Evolutionary conservation across 768 basidiomycete genomes (phyloP).

Genomic region (Suillus luteus): DNA sequence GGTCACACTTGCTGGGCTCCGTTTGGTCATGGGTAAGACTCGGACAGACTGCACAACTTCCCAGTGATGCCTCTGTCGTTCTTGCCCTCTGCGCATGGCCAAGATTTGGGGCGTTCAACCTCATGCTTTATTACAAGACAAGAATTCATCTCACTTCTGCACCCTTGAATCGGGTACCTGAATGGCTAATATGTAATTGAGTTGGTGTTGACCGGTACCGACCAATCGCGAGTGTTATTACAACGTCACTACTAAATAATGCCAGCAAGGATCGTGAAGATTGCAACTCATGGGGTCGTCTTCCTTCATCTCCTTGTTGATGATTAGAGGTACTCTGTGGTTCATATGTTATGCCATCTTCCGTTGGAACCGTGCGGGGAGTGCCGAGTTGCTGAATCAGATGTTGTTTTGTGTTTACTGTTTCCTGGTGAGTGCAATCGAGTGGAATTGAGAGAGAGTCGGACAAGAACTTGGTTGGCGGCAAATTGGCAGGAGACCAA

Average conservation of each 20-base stretch:
- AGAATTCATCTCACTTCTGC: neutral
- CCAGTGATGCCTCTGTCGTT: neutral
- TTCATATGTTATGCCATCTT: neutral
- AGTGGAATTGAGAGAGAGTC: conserved; percentile 1
- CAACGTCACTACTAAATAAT: neutral
- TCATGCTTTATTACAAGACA: neutral
- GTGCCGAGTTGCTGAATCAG: conserved; percentile 4
- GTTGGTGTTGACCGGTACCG: neutral
- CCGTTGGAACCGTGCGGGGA: neutral
- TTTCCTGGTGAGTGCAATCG: conserved; percentile 7
- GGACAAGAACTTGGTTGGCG: conserved; percentile 1
- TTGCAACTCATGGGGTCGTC: neutral
- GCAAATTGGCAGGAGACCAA: conserved; percentile 7
- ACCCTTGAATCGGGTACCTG: conserved; percentile 1
- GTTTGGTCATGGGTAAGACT: neutral
- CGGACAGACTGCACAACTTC: neutral
- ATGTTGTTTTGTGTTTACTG: conserved; percentile 6
- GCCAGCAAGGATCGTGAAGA: neutral
- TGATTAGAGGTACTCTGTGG: neutral
- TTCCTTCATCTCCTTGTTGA: neutral
- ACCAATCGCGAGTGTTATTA: neutral
- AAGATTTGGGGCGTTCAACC: neutral
- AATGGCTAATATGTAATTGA: conserved; percentile 5
- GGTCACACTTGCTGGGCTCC: neutral
- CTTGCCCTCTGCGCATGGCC: neutral